These are phyloP conservation scores for Ailanthus altissimus DNA, from an alignment of 345 rosid genomes.

Conservation along the genomic window DNA sequence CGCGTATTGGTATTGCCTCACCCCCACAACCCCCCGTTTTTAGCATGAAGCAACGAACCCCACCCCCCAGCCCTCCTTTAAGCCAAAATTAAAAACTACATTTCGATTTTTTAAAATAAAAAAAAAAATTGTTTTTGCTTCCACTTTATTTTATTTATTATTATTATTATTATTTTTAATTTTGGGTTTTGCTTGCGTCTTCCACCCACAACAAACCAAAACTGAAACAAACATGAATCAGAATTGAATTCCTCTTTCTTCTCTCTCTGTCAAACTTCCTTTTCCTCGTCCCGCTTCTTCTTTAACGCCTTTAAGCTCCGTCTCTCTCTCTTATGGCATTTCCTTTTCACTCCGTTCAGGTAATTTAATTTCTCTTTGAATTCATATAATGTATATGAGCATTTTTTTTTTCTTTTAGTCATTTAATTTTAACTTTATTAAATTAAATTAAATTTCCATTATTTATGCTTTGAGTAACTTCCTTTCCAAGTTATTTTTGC, in stretches of 20 bases:
- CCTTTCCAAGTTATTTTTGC: too few relatives aligned
- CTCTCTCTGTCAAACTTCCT: constrained; percentile 4
- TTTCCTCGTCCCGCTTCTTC: background rate
- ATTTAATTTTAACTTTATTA: background rate
- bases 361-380: constrained; percentile 14
- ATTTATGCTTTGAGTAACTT: background rate
- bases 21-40: constrained; percentile 14
- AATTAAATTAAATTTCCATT: background rate
- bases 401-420: background rate
- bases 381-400: background rate
- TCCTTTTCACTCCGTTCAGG: constrained; percentile 21
- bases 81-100: background rate
- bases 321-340: constrained; percentile 26
- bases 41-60: constrained; percentile 4
- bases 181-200: constrained; percentile 10
- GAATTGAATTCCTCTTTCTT: background rate
- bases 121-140: background rate
- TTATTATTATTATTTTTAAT: background rate
- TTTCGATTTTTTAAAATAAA: background rate
- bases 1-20: constrained; percentile 1
- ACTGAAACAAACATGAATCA: constrained; percentile 17
- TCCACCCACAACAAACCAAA: constrained; percentile 6
- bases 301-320: constrained; percentile 1
- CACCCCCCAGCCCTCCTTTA: background rate
- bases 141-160: background rate